Base-by-base conservation (phyloP, 2,329 filamentous ascomycete genomes). In the Penicillium sp. region DNA sequence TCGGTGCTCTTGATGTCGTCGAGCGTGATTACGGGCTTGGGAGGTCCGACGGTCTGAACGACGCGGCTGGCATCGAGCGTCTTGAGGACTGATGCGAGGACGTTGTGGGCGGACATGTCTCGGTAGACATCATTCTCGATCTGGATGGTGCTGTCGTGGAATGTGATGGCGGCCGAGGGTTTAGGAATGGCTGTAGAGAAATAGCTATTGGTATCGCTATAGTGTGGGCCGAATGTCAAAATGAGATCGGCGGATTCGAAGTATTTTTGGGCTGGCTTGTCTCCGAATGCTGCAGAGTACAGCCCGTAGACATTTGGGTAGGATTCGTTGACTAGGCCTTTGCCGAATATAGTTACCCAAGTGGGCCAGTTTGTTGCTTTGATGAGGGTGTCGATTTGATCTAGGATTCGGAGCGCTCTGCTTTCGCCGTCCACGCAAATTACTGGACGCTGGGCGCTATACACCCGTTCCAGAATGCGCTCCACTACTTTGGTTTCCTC, bases 81-180 rank as follows among this genome's bases (percentile, higher is more conserved):
- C 8, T 80, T 67, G 19, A 83, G 76, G 15, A 94, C 64, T 60
- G 87, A 87, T 45, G 75, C 76, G 21, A 96, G 74, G 13, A 94
- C 85, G 34, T 84, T 83, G 44, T 81, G 81, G 83, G 93, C 90
- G 44, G 80, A 76, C 7, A 93, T 76, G 32, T 82, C 81, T 0
- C 86, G 84, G 60, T 91, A 94, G 51, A 86, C 81, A 0, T 86
- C 86, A 64, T 87, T 88, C 36, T 84, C 76, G 30, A 94, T 85
- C 37, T 79, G 78, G 54, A 85, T 81, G 51, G 80, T 77, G 44
- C 79, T 81, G 60, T 81, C 86, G 67, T 93, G 85, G 57, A 95
- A 83, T 53, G 91, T 84, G 56, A 95, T 87, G 2, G 84, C 85
- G 48, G 82, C 83, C 35, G 90, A 78, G 57, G 87, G 81, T 1